Conservation (phyloP, 768 basidiomycete species). For the Sarcomyxa edulis region DNA sequence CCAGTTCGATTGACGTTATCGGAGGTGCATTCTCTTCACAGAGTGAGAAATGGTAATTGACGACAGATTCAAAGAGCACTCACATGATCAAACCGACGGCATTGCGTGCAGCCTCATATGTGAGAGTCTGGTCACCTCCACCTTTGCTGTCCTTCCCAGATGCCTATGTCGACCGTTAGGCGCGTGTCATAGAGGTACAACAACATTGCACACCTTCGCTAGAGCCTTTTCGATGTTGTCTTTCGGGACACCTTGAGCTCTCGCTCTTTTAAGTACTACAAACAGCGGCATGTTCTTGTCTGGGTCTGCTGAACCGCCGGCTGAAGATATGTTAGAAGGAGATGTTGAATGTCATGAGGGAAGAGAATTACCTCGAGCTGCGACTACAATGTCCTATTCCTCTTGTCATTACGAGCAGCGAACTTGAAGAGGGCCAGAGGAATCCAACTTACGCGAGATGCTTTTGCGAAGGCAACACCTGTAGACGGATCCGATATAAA, state of each 20-base stretch:
- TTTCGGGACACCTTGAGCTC: slow-evolving; percentile 56
- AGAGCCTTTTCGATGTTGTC: slow-evolving; percentile 65
- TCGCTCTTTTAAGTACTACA: slow-evolving; percentile 48
- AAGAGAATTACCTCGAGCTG: slow-evolving; percentile 46
- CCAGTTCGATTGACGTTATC: slow-evolving; percentile 62
- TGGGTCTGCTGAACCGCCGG: slow-evolving; percentile 52
- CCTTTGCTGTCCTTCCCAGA: slow-evolving; percentile 40
- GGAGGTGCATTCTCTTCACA: slow-evolving; percentile 51
- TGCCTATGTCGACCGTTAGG: neutral
- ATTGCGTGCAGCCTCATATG: slow-evolving; percentile 56
- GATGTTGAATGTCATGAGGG: neutral
- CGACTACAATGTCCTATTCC: slow-evolving; percentile 53
- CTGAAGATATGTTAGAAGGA: slow-evolving; percentile 22
- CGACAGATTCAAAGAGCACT: slow-evolving; percentile 16
- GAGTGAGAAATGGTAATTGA: slow-evolving; percentile 3
- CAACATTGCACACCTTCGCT: slow-evolving; percentile 34
- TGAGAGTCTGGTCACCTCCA: slow-evolving; percentile 38
- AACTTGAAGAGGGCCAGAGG: neutral
- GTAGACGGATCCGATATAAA: no score
- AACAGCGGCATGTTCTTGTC: slow-evolving; percentile 49
- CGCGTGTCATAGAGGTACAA: neutral
- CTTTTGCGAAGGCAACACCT: slow-evolving; percentile 51
- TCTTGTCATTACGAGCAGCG: slow-evolving; percentile 1
- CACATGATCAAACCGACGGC: slow-evolving; percentile 63
- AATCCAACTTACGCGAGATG: slow-evolving; percentile 40